A percentile compares a stretch with the other conserved stretches of the same genome.
These are phyloP conservation scores for Nigrograna mackinnonii DNA, from an alignment of 2,329 filamentous ascomycete genomes.

Conservation along the genomic window DNA sequence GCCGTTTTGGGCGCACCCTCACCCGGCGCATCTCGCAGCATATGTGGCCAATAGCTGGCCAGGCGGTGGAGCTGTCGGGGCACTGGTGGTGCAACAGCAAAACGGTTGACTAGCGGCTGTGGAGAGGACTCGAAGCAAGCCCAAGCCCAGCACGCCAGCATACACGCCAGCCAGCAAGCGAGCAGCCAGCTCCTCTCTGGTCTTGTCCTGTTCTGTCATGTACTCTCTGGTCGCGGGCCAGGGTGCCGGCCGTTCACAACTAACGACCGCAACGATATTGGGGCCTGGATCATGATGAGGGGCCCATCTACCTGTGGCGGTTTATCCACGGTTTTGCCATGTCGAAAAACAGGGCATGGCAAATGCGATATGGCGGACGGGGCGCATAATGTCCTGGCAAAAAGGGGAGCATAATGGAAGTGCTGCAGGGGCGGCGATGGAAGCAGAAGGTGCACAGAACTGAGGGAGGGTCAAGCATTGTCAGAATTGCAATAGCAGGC, in stretches of 20 bases:
- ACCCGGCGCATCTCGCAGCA: background rate
- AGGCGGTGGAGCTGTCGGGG: slow-evolving; percentile 22
- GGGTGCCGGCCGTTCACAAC: too few species aligned
- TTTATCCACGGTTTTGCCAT: slow-evolving; percentile 8
- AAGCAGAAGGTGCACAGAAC: slow-evolving; percentile 14
- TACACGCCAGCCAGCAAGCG: too few species aligned
- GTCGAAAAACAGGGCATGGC: background rate
- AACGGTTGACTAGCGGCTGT: slow-evolving; percentile 38
- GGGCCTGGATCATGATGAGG: too few species aligned
- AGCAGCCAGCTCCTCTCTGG: too few species aligned
- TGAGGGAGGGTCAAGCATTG: background rate
- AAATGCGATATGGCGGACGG: slow-evolving; percentile 18
- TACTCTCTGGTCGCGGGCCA: too few species aligned
- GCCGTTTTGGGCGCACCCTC: slow-evolving; percentile 29
- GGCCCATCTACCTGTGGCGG: slow-evolving; percentile 10
- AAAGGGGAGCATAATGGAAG: slow-evolving; percentile 6
- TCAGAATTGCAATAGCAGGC: slow-evolving; percentile 2
- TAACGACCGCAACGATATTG: too few species aligned
- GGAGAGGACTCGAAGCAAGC: slow-evolving; percentile 22
- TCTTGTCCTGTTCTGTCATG: too few species aligned
- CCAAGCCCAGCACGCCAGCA: background rate
- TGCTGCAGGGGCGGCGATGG: slow-evolving; percentile 32
- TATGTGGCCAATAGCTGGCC: slow-evolving; percentile 16
- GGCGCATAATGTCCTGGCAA: slow-evolving; percentile 12
- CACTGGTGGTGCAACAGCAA: slow-evolving; percentile 33